These are phyloP conservation scores for Arthroderma sp. DNA, from an alignment of 2,329 filamentous ascomycete species.

Conservation along the genomic window DNA sequence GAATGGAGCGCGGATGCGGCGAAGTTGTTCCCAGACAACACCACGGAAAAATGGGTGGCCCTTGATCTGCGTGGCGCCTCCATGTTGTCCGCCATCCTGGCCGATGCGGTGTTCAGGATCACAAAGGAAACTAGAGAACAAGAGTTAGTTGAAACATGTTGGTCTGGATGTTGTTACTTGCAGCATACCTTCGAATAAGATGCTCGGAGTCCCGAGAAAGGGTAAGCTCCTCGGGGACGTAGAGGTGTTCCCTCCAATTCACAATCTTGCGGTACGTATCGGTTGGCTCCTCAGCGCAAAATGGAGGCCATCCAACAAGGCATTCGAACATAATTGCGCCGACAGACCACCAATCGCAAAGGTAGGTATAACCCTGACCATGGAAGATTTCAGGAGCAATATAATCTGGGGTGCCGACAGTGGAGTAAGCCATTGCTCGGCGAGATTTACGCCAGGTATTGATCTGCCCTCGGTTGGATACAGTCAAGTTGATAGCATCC, in stretches of 20 bases:
- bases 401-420: constrained; percentile 94
- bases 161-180: neutral
- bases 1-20: constrained; percentile 87
- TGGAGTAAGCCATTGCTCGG: constrained; percentile 92
- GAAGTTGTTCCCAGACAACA: constrained; percentile 85
- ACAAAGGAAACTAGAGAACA: constrained; percentile 61
- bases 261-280: constrained; percentile 99
- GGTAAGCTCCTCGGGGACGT: constrained; percentile 91
- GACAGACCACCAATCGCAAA: constrained; percentile 98
- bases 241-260: constrained; percentile 89
- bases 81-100: constrained; percentile 42
- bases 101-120: constrained; percentile 88
- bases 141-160: constrained; percentile 10
- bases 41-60: constrained; percentile 90
- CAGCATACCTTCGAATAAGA: constrained; percentile 69
- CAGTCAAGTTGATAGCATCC: constrained; percentile 94
- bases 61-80: constrained; percentile 86
- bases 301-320: constrained; percentile 94
- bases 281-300: constrained; percentile 94
- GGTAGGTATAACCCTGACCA: constrained; percentile 86
- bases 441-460: constrained; percentile 98
- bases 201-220: constrained; percentile 81
- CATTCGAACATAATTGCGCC: constrained; percentile 99
- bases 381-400: constrained; percentile 98
- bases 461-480: constrained; percentile 94